Percentiles rank a stretch among this genome's conserved stretches.
Evolutionary conservation across 2,329 filamentous ascomycete genomes (phyloP).

Genomic region (Aureobasidium sp.): DNA sequence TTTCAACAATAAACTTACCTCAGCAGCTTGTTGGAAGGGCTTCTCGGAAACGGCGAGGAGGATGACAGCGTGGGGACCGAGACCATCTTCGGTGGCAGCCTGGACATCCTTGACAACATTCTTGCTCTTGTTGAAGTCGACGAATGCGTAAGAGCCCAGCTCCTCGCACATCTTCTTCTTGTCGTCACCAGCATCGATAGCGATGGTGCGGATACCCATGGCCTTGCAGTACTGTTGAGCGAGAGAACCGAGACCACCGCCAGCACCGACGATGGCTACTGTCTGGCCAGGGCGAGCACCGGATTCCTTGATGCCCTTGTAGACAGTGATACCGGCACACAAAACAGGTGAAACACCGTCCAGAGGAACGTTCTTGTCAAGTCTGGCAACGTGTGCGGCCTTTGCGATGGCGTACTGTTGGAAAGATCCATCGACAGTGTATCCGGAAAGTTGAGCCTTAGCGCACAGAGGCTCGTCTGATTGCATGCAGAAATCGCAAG

Average conservation of each 20-base stretch:
- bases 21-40: constrained; percentile 90
- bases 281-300: constrained; percentile 65
- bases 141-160: constrained; percentile 64
- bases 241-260: constrained; percentile 72
- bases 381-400: constrained; percentile 73
- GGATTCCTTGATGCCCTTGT: constrained; percentile 87
- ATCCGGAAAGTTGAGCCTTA: constrained; percentile 70
- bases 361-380: constrained; percentile 69
- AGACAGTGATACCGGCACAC: constrained; percentile 80
- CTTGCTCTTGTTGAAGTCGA: constrained; percentile 72
- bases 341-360: constrained; percentile 74
- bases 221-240: constrained; percentile 84
- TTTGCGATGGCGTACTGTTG: constrained; percentile 89
- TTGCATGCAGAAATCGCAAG: constrained; percentile 75
- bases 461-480: constrained; percentile 78
- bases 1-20: constrained; percentile 26
- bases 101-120: constrained; percentile 82
- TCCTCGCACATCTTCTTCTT: constrained; percentile 64
- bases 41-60: constrained; percentile 81
- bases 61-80: constrained; percentile 81
- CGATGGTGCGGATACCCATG: constrained; percentile 76
- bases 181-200: constrained; percentile 76
- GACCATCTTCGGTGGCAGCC: constrained; percentile 68
- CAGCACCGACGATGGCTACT: constrained; percentile 79
- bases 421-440: constrained; percentile 88